phyloP scores from a whole-genome alignment of 805 yeast species.

The Starmerella asiatica region DNA sequence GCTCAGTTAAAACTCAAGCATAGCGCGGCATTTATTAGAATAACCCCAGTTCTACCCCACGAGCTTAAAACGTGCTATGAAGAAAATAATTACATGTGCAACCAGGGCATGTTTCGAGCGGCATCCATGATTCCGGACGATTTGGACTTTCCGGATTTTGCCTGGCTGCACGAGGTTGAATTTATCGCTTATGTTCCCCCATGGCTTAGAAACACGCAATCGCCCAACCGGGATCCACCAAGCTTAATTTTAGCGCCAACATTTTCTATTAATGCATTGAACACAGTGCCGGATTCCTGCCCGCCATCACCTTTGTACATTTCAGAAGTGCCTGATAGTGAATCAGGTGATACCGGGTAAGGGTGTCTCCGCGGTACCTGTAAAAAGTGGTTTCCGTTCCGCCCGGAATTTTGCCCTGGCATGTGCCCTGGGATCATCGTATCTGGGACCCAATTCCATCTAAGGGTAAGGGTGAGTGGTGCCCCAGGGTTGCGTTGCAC shows the following conservation, averaged over 20 bases:
- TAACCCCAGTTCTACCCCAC: too few relatives aligned
- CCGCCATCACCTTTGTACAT: slow-evolving; percentile 15
- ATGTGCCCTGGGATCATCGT: too few relatives aligned
- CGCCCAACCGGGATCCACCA: neutral
- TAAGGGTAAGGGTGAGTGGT: too few relatives aligned
- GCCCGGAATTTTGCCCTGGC: too few relatives aligned
- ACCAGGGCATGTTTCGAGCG: neutral
- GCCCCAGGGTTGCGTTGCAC: too few relatives aligned
- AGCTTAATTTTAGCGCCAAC: slow-evolving; percentile 10
- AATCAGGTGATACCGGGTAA: neutral
- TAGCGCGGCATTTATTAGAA: too few relatives aligned
- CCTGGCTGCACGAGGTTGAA: slow-evolving; percentile 17
- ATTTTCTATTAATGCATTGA: slow-evolving; percentile 1
- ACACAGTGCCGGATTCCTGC: slow-evolving; percentile 17
- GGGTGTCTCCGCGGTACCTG: too few relatives aligned
- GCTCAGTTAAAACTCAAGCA: slow-evolving; percentile 2
- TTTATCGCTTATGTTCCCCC: slow-evolving; percentile 11
- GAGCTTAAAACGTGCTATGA: too few relatives aligned
- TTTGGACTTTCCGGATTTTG: slow-evolving; percentile 5
- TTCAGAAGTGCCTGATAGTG: slow-evolving; percentile 18
- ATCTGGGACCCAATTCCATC: too few relatives aligned
- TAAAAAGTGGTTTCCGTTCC: too few relatives aligned
- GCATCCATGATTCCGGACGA: slow-evolving; percentile 6
- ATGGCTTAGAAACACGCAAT: slow-evolving; percentile 5
- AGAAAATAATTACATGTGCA: too few relatives aligned